Evolutionary conservation across 331 rosid genomes (phyloP).

Genomic region (Quercus tomentella): DNA sequence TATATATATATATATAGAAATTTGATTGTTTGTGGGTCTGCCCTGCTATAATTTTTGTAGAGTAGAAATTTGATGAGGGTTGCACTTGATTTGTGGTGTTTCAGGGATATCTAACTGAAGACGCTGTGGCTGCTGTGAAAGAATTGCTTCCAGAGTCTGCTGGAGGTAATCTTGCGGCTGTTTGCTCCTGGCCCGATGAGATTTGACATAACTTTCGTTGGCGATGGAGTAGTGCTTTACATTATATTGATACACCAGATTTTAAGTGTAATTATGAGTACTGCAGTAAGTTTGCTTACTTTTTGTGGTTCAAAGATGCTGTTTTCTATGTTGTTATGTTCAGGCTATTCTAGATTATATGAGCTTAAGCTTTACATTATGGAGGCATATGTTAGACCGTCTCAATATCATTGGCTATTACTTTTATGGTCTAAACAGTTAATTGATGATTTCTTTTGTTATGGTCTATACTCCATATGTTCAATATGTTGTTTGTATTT

Average conservation of each 20-base stretch:
- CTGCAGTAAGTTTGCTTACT: conserved; percentile 50
- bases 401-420: not conserved
- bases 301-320: conserved; percentile 8
- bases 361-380: too few species aligned
- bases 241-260: conserved; percentile 80
- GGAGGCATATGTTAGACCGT: not conserved
- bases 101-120: conserved; percentile 69
- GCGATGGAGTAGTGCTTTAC: conserved; percentile 74
- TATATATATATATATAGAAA: too few species aligned
- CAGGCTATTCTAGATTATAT: not conserved
- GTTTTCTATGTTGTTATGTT: not conserved
- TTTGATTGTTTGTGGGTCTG: not conserved
- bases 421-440: too few species aligned
- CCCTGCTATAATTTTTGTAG: not conserved
- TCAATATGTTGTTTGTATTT: not conserved
- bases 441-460: not conserved
- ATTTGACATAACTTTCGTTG: conserved; percentile 41
- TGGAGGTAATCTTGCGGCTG: conserved; percentile 77
- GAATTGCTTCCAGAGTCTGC: conserved; percentile 66
- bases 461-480: too few species aligned
- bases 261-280: conserved; percentile 71
- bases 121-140: conserved; percentile 65
- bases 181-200: conserved; percentile 87
- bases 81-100: conserved; percentile 3
- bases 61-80: not conserved